Conservation (phyloP, 257 asterid species). For the Paraleonurus japonicus region DNA sequence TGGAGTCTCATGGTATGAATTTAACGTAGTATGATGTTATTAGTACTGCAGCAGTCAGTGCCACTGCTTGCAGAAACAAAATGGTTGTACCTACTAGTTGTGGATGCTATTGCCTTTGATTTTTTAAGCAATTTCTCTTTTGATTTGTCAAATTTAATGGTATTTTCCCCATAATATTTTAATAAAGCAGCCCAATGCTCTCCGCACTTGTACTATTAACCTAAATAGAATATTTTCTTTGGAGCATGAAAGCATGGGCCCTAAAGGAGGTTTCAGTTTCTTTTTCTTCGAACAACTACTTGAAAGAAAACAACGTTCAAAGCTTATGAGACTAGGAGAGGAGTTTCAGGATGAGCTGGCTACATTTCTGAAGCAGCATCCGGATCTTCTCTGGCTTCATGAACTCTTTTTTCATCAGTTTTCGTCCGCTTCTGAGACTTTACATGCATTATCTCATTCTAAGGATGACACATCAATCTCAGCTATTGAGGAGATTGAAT, state of each 20-base stretch:
- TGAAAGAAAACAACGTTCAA: conserved; percentile 61
- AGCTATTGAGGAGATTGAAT: conserved; percentile 40
- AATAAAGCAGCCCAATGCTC: conserved; percentile 19
- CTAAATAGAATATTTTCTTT: conserved; percentile 24
- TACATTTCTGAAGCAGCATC: conserved; percentile 66
- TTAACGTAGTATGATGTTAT: conserved; percentile 5
- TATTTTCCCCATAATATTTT: background rate
- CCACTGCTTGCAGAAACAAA: conserved; percentile 7
- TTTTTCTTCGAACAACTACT: conserved; percentile 78
- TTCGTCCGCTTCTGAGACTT: conserved; percentile 84
- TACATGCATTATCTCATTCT: conserved; percentile 69
- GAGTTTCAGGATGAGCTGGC: conserved; percentile 81
- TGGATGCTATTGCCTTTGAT: background rate
- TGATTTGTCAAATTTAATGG: conserved; percentile 1
- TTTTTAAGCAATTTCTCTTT: background rate
- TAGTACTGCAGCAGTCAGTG: background rate
- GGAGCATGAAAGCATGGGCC: conserved; percentile 89
- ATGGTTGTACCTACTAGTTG: background rate
- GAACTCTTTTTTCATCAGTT: conserved; percentile 81
- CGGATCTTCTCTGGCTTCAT: conserved; percentile 90
- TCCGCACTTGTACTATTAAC: background rate
- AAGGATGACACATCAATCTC: conserved; percentile 43
- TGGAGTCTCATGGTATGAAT: conserved; percentile 73
- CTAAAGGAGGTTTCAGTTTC: conserved; percentile 87
- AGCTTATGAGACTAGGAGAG: conserved; percentile 88